Base-by-base conservation (phyloP, 352 stramenopile genomes). In the Stephanocyclus meneghinianus region DNA sequence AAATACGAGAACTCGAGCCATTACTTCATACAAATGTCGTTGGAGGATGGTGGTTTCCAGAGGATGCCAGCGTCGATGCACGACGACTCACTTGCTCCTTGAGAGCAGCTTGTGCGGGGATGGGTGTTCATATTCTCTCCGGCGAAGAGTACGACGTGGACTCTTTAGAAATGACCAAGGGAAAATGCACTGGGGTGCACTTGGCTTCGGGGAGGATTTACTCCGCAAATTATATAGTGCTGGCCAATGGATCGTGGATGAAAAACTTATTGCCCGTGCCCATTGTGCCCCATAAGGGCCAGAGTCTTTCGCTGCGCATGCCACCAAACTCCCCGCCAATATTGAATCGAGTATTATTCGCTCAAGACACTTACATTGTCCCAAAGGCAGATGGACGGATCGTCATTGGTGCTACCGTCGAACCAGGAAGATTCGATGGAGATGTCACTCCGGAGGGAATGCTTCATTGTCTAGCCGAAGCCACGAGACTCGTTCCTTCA, bases 321-420 rank as follows among this genome's bases (percentile, higher is more conserved):
- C 85, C 86, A 16, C 5, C 61, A 11, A 79, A 85, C 47, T 30
- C 55, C 35, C 82, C 86, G 16, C 86, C 86, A 0, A 77, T 91
- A 21, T 63, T 93, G 15, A 76, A 76, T n/a, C 76, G 89, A 21
- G 87, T 92, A 1, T 60, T 93, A 1, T 93, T 92, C 76, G 87
- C 85, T 13, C 78, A 89, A 69, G 89, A 93, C 80, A 92, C 85
- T 0, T 93, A 93, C 70, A 92, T 93, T 65, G 87, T 92, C n/a
- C 89, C 89, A 8, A 93, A 93, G 55, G 80, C 87, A 4, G 89
- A 93, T 81, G 89, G 89, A 62, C 77, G 87, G 1, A 92, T 96
- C 61, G 86, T 96, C 44, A 84, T 95, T 11, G 92, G 92, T 32
- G 92, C 92, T 1, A 96, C 92, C 21, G 91, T 95, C 0, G 92